phyloP scores from a whole-genome alignment of 1,284 basidiomycete genomes.

The Blastosporella zonata region DNA sequence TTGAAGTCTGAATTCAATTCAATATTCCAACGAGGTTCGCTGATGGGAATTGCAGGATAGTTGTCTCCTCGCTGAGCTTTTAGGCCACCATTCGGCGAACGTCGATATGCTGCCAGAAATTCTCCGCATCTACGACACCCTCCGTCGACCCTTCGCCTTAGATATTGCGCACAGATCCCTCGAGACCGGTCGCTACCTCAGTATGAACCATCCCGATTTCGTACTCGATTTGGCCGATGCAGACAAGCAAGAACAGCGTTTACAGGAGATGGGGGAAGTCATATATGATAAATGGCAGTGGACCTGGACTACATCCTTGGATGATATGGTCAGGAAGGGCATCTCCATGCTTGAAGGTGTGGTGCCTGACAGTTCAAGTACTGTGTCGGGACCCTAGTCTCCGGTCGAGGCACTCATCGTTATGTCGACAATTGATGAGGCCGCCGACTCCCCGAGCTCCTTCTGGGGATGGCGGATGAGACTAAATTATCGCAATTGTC shows the following conservation, averaged over 20 bases:
- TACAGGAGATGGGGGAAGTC: conserved; percentile 25
- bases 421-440: no score
- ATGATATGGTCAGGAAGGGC: conserved; percentile 26
- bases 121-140: conserved; percentile 38
- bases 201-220: conserved; percentile 30
- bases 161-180: conserved; percentile 28
- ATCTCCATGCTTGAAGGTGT: conserved; percentile 6
- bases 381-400: not conserved
- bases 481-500: no score
- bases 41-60: conserved; percentile 30
- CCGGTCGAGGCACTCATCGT: no score
- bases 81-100: conserved; percentile 39
- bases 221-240: conserved; percentile 18
- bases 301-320: conserved; percentile 37
- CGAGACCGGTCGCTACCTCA: conserved; percentile 32
- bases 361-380: not conserved
- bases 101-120: conserved; percentile 32
- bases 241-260: conserved; percentile 18
- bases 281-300: conserved; percentile 35
- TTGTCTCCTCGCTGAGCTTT: conserved; percentile 38
- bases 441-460: no score
- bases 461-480: no score
- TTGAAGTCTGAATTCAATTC: conserved; percentile 40
- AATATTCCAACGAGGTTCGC: not conserved
- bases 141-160: conserved; percentile 40